Evolutionary conservation across 176 grass and related monocot genomes (phyloP), one percentile per base, ranked within the genome.

Genomic region (Guadua angustifolia): DNA sequence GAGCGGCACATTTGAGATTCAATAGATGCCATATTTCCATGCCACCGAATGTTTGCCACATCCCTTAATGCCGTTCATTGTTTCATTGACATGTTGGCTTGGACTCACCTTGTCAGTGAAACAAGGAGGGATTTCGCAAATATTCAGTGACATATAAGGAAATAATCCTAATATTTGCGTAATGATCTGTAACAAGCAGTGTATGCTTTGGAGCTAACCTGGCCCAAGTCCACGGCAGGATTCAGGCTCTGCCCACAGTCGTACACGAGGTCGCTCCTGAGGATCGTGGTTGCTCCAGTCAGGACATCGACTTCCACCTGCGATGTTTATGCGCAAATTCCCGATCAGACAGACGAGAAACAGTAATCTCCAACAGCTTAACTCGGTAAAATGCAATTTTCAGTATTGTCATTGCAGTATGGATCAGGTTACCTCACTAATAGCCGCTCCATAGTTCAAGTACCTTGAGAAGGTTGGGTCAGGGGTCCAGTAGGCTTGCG

Each of bases 221-320:
- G 94, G n/a, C 94, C 94, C 45, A 97, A 69, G 82, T 97, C 94
- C 1, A 97, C 89, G 8, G 91, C 94, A 61, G 91, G 94, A 49
- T 97, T 94, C 66, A 97, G 84, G 84, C 94, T 97, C 79, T 92
- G 87, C 13, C 94, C 94, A 15, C 91, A 97, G 76, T 97, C 91
- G 21, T 97, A 97, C 46, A 70, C 52, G 17, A 97, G 86, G 59
- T 97, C 94, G 73, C 81, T 90, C 58, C 91, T 87, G 50, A 97
- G 70, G 79, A 97, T 88, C 77, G 87, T 88, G 14, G 91, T 97
- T 65, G 79, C 94, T 75, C 94, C 91, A 3, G 89, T 97, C 5
- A 97, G 74, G 24, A 94, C 74, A 78, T 97, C 91, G 55, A 97
- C 49, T 74, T 97, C 91, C 38, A 97, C 91, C 94, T 95, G 66